phyloP scores from a whole-genome alignment of 83 land plant genomes.

The Thuja plicata region DNA sequence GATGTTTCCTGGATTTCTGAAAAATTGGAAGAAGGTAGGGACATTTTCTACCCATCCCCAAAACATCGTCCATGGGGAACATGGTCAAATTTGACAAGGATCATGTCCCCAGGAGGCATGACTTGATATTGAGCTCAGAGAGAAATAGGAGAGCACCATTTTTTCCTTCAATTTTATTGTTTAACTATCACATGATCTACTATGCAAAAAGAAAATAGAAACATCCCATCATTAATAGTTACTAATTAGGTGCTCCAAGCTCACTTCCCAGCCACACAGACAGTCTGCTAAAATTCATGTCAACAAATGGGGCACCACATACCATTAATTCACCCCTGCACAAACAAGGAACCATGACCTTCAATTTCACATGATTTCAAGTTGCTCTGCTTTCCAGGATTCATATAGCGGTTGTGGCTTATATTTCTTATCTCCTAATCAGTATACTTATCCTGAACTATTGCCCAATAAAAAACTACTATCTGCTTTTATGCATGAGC shows the following conservation, averaged over 20 bases:
- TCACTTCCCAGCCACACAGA: not conserved
- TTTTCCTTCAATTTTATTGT: not conserved
- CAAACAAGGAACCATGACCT: not conserved
- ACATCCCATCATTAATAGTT: not conserved
- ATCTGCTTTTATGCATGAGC: not conserved
- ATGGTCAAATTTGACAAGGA: too few relatives aligned
- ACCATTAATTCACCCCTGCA: not conserved
- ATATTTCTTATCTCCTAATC: not conserved
- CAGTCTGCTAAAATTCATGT: not conserved
- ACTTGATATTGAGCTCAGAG: not conserved
- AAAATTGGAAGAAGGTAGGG: too few relatives aligned
- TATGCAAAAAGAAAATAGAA: not conserved
- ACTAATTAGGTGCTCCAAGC: not conserved
- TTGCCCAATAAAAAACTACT: not conserved
- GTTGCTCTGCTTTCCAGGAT: not conserved
- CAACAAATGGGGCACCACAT: not conserved
- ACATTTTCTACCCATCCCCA: too few relatives aligned
- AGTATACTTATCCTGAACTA: not conserved
- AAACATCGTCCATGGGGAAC: too few relatives aligned
- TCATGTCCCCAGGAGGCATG: not conserved
- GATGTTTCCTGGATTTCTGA: too few relatives aligned
- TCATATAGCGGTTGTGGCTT: not conserved
- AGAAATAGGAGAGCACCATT: not conserved
- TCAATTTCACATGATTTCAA: not conserved
- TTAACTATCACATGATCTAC: not conserved